Evolutionary conservation across 1,284 basidiomycete species (phyloP), one percentile per base, ranked within the genome.

Genomic region (Cryptococcus deneoformans): DNA sequence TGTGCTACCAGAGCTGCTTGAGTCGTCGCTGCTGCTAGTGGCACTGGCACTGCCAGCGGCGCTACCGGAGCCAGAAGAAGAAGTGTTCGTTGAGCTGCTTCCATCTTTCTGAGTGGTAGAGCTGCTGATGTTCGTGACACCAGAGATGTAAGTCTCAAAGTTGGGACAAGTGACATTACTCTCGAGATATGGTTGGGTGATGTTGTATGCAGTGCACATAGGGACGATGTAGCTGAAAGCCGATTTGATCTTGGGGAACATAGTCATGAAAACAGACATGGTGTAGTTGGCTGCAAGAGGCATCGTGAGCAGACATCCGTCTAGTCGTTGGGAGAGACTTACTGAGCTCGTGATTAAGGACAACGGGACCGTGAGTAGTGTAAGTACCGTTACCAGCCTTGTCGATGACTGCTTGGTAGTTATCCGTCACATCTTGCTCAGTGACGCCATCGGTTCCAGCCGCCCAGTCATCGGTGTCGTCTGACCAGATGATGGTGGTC

Each of bases 401-500:
- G 58, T 70, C 63, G 56, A 81, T 69, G 63, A 81, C 71, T 11
- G 61, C 61, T 43, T 80, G 67, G 69, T 82, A 82, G 71, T 82
- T 81, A 38, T 61, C 61, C 36, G 77, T 69, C 50, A 82, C 75
- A 36, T 69, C 69, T 2, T 61, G 67, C 7, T 58, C 51, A 5
- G 79, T 78, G 37, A 77, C 63, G 29, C 68, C 68, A 6, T 71
- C 68, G 44, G 63, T 64, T 16, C 67, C 63, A 20, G 76, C 73
- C 55, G 71, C 59, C 79, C 79, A 81, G 67, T 81, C 80, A 44
- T 79, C 65, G 8, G 78, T 75, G 62, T 82, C 80, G 51, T 80
- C 73, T n/a, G 71, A 71, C 82, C 82, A 83, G 38, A 82, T 67
- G 52, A 81, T 73, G 35, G 79, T 80, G 16, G 75, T 78, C 62